These are phyloP conservation scores for Martensiomyces pterosporus DNA, from an alignment of 192 early-diverging fungal species.

Conservation along the genomic window DNA sequence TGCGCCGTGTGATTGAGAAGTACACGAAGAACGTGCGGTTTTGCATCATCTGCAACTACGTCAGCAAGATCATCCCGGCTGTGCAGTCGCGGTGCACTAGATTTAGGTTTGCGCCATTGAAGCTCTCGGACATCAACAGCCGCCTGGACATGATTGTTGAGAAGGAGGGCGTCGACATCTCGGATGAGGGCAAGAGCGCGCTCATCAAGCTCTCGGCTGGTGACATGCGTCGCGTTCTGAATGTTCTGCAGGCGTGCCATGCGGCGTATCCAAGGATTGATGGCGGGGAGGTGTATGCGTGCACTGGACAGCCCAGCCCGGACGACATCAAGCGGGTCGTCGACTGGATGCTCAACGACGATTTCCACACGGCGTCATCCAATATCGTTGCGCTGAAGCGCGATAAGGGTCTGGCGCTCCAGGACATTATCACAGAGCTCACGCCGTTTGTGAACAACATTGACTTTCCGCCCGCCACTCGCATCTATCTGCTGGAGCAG, in stretches of 20 bases:
- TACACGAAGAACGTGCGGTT: conserved; percentile 97
- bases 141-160: conserved; percentile 71
- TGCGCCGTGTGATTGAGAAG: conserved; percentile 96
- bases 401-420: conserved; percentile 83
- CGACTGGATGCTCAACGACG: conserved; percentile 79
- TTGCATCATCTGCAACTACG: conserved; percentile 99
- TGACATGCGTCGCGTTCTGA: conserved; percentile 97
- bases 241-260: conserved; percentile 91
- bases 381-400: conserved; percentile 70
- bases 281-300: conserved; percentile 82
- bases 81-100: conserved; percentile 98
- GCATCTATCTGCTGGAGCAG: conserved; percentile 70
- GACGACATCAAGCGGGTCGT: conserved; percentile 74
- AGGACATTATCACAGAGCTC: conserved; percentile 86
- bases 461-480: conserved; percentile 68
- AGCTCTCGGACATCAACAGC: conserved; percentile 68
- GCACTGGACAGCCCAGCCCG: conserved; percentile 88
- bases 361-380: conserved; percentile 72
- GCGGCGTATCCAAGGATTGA: conserved; percentile 76
- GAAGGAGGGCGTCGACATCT: conserved; percentile 75
- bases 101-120: conserved; percentile 90
- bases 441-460: conserved; percentile 59
- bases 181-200: conserved; percentile 72
- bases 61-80: conserved; percentile 95
- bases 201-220: conserved; percentile 80